These are phyloP conservation scores for Microbotryum scabiosae DNA, from an alignment of 1,284 basidiomycete genomes.

Conservation along the genomic window DNA sequence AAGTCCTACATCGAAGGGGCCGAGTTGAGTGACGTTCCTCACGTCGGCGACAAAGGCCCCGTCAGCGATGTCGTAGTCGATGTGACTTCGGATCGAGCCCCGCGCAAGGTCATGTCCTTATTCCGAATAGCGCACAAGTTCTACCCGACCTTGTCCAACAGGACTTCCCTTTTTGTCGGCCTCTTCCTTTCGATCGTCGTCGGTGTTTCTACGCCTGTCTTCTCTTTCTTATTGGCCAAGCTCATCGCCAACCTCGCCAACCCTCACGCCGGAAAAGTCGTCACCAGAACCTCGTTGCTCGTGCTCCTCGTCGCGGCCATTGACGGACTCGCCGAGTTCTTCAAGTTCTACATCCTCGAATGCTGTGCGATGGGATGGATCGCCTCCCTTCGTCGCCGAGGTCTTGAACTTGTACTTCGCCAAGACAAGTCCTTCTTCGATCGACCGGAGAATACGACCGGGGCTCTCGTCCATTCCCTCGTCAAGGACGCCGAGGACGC, in stretches of 20 bases:
- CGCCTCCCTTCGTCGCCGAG: slow-evolving; percentile 53
- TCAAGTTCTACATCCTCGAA: slow-evolving; percentile 72
- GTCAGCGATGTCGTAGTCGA: slow-evolving; percentile 5
- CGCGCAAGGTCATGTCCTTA: slow-evolving; percentile 39
- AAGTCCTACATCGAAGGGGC: slow-evolving; percentile 5
- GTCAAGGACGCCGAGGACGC: slow-evolving; percentile 91
- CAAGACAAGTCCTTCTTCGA: slow-evolving; percentile 95
- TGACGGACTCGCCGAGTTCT: slow-evolving; percentile 63
- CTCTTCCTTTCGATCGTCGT: slow-evolving; percentile 57
- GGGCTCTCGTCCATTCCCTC: slow-evolving; percentile 64
- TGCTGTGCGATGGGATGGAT: slow-evolving; percentile 67
- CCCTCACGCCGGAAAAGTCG: slow-evolving; percentile 44
- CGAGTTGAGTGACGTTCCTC: background rate
- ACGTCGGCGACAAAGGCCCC: background rate
- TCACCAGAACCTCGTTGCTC: slow-evolving; percentile 46
- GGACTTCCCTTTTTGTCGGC: slow-evolving; percentile 60
- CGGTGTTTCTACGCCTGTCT: slow-evolving; percentile 79
- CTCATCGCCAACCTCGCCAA: slow-evolving; percentile 72
- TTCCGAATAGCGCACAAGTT: slow-evolving; percentile 52
- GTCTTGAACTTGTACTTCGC: slow-evolving; percentile 55
- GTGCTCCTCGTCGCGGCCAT: slow-evolving; percentile 61
- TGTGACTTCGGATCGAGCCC: background rate
- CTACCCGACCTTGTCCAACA: slow-evolving; percentile 67
- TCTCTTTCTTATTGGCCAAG: slow-evolving; percentile 78
- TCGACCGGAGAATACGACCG: slow-evolving; percentile 53